Percentiles rank a stretch among this genome's conserved stretches.
Evolutionary conservation across 257 asterid species (phyloP).

Genomic region (Solanum bukasovii): DNA sequence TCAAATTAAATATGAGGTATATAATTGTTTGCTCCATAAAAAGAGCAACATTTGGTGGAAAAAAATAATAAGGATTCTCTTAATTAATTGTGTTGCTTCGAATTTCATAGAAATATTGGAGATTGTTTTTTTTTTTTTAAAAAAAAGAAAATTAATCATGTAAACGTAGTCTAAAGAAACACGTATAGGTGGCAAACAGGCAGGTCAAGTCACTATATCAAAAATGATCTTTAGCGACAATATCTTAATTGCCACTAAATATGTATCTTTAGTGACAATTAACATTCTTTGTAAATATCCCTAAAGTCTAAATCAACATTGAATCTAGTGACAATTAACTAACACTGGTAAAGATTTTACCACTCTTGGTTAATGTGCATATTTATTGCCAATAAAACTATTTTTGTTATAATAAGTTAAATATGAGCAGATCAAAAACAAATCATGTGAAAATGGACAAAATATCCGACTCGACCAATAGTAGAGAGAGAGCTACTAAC

Average conservation of each 20-base stretch:
- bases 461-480: background rate
- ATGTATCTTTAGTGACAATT: no score
- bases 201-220: background rate
- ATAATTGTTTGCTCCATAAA: background rate
- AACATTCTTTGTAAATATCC: no score
- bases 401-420: background rate
- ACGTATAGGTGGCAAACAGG: background rate
- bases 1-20: background rate
- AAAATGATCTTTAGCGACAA: no score
- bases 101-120: background rate
- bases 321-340: no score
- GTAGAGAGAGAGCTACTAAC: background rate
- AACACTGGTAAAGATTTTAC: accelerated
- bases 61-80: background rate
- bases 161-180: background rate
- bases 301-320: no score
- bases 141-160: background rate
- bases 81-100: background rate
- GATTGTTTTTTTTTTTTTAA: no score
- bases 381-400: no score
- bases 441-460: background rate
- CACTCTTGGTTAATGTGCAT: background rate
- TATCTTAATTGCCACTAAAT: background rate
- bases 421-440: no score
- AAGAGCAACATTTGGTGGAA: constrained; percentile 1